Base-by-base conservation (phyloP, 1,284 basidiomycete species). In the Cutaneotrichosporon arboriforme region DNA sequence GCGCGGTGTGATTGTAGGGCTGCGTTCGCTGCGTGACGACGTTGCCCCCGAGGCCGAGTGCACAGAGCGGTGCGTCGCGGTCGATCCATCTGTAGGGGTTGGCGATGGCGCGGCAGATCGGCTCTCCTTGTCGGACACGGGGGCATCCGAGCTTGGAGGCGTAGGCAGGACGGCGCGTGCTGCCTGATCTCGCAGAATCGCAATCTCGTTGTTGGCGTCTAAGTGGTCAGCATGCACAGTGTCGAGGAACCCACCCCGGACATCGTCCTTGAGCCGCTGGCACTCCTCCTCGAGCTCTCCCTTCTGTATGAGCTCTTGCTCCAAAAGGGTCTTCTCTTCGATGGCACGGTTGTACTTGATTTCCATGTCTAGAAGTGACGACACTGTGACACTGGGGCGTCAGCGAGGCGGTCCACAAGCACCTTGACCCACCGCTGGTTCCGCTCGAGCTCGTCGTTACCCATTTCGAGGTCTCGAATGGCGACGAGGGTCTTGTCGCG, bases 311-410 rank as follows among this genome's bases (percentile, higher is more conserved):
- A 98, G 78, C 70, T 99, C 96, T 64, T 97, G 90, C 73, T 99
- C 96, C 33, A 98, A 80, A 41, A 98, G 76, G 45, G 96, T 97
- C 75, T 97, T 97, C 77, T 97, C 90, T 74, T 99, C 96, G 46
- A 98, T 80, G 1, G 88, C 87, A 55, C 85, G 83, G 60, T 91
- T 85, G 77, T 97, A 97, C 70, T 87, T 90, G 59, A 82, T 80
- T 77, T 98, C 94, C 68, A 91, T 81, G 73, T 98, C 96, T 1
- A 87, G 85, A 54, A 97, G 77, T 62, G 89, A 93, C 33, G 90
- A 93, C 2, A 87, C 84, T 26, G 94, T 89, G 49, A 91, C 91
- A 20, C 79, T 78, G 51, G 10, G 26, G 26, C 26, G 26, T 31
- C 8, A 4, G 18, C 38, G 22, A 42, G 22, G 22, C 20, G 8